Evolutionary conservation across 345 rosid genomes (phyloP).

Genomic region (Brassica carinata): DNA sequence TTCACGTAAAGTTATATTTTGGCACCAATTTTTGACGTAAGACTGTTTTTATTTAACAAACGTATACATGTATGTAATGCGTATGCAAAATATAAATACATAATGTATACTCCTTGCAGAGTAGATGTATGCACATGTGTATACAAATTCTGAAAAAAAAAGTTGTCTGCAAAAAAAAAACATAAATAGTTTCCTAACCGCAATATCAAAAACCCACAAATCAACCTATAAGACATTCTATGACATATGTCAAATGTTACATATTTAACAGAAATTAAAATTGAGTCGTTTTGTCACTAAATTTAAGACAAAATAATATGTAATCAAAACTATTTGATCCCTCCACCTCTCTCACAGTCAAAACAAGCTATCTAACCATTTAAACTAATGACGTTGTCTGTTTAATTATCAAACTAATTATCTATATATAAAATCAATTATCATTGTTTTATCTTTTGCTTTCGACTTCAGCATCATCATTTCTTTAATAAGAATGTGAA

Average conservation of each 20-base stretch:
- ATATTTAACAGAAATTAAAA: too few species aligned
- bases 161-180: background rate
- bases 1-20: constrained; percentile 22
- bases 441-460: background rate
- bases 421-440: background rate
- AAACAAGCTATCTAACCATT: too few species aligned
- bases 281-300: too few species aligned
- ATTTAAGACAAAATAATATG: background rate
- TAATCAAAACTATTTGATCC: background rate
- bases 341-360: background rate
- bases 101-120: background rate
- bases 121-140: background rate
- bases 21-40: constrained; percentile 31
- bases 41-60: background rate
- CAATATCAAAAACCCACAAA: background rate
- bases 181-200: background rate
- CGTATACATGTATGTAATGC: background rate
- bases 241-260: too few species aligned
- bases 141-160: background rate
- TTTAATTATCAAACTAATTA: too few species aligned
- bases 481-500: background rate
- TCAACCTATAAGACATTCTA: too few species aligned
- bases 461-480: background rate
- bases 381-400: too few species aligned
- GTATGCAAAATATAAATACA: background rate